Base-by-base conservation (phyloP, 1,139 yeast species). In the Eremothecium coryli region DNA sequence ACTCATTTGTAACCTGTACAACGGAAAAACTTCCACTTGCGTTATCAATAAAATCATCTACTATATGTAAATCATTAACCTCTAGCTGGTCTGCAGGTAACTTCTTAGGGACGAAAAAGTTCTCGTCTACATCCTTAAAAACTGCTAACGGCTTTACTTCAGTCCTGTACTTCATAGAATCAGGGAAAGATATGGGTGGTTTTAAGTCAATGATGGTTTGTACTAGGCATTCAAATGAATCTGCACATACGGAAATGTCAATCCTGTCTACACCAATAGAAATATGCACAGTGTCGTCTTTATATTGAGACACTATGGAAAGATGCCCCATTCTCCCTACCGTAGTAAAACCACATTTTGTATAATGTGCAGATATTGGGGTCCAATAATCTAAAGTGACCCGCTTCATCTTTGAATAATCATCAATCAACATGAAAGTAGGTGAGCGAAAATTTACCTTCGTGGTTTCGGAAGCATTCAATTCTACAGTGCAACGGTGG, bases 131-230 rank as follows among this genome's bases (percentile, higher is more conserved):
- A 16, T 63, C 72, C 2, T 64, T 59, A 34, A 81, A 65, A 0
- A 75, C 55, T 46, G 76, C 63, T 4, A 78, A 45, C 2, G 61
- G 63, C 0, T 58, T 45, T 2, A 64, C 51, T 6, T 53, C 52
- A 1, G 67, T 58, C 46, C 66, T 64, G 57, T 67, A 74, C 53
- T 73, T 76, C 16, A 74, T 74, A 5, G 71, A 71, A 41, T 74
- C 76, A 1, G 65, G 64, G 43, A 76, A 71, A 10, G 66, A 62
- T 3, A 82, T 60, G 0, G 88, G 88, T 9, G 73, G 72, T 46
- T 80, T 82, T 49, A 86, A 62, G 47, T 85, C 95, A 43, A 73
- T 77, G 10, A 80, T 42, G 14, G 82, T 50, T 44, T 81, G 93
- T 2, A 73, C 45, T 27, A 86, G 58, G 5, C 88, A 73, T 49